phyloP scores from a whole-genome alignment of 768 basidiomycete species.

The Trametes cinnabarina region DNA sequence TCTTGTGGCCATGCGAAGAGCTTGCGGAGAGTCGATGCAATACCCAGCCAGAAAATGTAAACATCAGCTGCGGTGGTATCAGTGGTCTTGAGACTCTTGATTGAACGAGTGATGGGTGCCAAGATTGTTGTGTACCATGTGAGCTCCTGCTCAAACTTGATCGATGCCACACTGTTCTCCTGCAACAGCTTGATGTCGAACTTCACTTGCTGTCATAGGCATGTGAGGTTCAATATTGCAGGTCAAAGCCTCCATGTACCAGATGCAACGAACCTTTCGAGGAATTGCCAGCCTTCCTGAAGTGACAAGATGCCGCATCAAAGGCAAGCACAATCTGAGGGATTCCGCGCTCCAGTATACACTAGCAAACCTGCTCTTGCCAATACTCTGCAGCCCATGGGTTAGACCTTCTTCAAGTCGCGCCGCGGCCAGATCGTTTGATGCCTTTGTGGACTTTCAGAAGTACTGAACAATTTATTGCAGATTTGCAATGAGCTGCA shows the following conservation, averaged over 20 bases:
- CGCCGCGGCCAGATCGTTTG: background rate
- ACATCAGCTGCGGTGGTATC: slow-evolving; percentile 2
- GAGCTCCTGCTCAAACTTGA: slow-evolving; percentile 1
- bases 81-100: slow-evolving; percentile 3
- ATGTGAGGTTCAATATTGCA: too few relatives aligned
- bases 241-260: background rate
- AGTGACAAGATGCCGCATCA: background rate
- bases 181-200: background rate
- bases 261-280: background rate
- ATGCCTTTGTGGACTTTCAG: background rate
- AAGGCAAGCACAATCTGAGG: background rate
- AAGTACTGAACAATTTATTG: background rate
- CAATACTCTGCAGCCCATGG: background rate
- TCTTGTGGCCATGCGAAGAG: background rate
- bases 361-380: background rate
- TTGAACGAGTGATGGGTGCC: background rate
- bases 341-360: background rate
- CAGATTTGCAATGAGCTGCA: background rate
- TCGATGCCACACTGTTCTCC: background rate
- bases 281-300: background rate
- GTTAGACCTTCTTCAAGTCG: background rate
- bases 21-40: background rate
- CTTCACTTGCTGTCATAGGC: background rate
- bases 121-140: background rate
- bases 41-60: background rate